phyloP scores from a whole-genome alignment of 2,329 filamentous ascomycete genomes.

The Nothopassalora personata region DNA sequence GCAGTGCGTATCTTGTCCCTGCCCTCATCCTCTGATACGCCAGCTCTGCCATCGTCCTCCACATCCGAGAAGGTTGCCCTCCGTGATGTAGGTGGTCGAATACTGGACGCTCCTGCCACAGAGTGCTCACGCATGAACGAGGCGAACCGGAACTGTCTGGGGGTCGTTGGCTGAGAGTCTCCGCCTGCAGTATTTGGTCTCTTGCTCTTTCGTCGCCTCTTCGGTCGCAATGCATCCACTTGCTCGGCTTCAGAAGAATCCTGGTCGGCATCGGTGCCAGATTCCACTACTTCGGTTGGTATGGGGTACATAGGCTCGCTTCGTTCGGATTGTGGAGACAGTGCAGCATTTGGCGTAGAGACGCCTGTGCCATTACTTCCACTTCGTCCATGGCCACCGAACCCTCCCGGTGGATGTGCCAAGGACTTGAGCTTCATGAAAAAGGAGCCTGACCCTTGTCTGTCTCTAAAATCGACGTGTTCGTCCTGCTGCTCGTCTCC shows the following conservation, averaged over 20 bases:
- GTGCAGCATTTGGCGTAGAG: constrained; percentile 22
- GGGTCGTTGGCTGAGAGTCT: constrained; percentile 64
- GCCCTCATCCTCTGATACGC: constrained; percentile 49
- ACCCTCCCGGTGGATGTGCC: constrained; percentile 16
- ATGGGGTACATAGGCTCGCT: constrained; percentile 29
- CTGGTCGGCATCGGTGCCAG: constrained; percentile 74
- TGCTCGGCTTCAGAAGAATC: constrained; percentile 53
- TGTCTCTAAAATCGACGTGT: constrained; percentile 12
- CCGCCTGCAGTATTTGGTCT: constrained; percentile 52
- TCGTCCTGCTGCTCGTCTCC: constrained; percentile 20
- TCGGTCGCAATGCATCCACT: constrained; percentile 45
- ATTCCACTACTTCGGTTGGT: constrained; percentile 44
- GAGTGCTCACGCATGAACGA: constrained; percentile 45
- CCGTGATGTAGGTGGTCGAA: constrained; percentile 54
- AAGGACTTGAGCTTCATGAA: constrained; percentile 29
- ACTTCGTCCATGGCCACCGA: constrained; percentile 3
- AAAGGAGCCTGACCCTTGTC: constrained; percentile 25
- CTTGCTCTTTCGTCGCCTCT: constrained; percentile 60
- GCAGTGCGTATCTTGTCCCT: constrained; percentile 44
- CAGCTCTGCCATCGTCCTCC: constrained; percentile 34
- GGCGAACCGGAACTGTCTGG: constrained; percentile 47
- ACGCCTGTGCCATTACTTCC: constrained; percentile 13
- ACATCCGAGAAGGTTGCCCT: constrained; percentile 42
- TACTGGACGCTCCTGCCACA: constrained; percentile 44
- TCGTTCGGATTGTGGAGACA: constrained; percentile 31